A percentile compares a stretch with the other conserved stretches of the same genome.
phyloP scores from a whole-genome alignment of 805 yeast species.

The Ogataea paraovalis region DNA sequence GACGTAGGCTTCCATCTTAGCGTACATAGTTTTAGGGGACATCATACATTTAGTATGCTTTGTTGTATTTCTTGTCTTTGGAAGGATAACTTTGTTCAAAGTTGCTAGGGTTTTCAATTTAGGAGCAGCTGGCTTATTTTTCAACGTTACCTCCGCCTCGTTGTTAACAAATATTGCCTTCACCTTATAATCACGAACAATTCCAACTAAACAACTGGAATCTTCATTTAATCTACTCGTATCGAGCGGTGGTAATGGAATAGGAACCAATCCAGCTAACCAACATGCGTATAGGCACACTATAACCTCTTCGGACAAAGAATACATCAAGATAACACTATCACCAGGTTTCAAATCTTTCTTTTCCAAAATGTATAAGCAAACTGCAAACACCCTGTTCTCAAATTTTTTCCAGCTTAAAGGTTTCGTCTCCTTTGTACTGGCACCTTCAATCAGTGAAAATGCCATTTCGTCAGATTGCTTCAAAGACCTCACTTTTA shows the following conservation, averaged over 20 bases:
- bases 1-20: conserved; percentile 37
- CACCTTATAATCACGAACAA: conserved; percentile 69
- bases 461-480: conserved; percentile 82
- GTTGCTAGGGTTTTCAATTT: conserved; percentile 45
- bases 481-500: conserved; percentile 71
- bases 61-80: conserved; percentile 62
- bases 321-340: conserved; percentile 74
- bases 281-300: conserved; percentile 85
- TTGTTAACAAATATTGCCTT: conserved; percentile 71
- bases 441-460: conserved; percentile 36
- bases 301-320: conserved; percentile 81
- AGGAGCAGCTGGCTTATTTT: conserved; percentile 60
- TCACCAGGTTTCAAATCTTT: conserved; percentile 63
- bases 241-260: conserved; percentile 73
- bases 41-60: conserved; percentile 45
- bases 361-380: conserved; percentile 66
- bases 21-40: conserved; percentile 33
- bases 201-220: conserved; percentile 55
- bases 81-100: conserved; percentile 28
- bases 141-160: conserved; percentile 67
- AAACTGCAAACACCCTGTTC: conserved; percentile 67
- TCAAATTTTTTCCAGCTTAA: conserved; percentile 83
- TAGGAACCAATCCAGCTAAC: conserved; percentile 70
- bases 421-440: conserved; percentile 46
- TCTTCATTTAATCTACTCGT: conserved; percentile 62